Conservation (phyloP, 176 grass and related monocot genomes). For the Coix lacrymajobi region DNA sequence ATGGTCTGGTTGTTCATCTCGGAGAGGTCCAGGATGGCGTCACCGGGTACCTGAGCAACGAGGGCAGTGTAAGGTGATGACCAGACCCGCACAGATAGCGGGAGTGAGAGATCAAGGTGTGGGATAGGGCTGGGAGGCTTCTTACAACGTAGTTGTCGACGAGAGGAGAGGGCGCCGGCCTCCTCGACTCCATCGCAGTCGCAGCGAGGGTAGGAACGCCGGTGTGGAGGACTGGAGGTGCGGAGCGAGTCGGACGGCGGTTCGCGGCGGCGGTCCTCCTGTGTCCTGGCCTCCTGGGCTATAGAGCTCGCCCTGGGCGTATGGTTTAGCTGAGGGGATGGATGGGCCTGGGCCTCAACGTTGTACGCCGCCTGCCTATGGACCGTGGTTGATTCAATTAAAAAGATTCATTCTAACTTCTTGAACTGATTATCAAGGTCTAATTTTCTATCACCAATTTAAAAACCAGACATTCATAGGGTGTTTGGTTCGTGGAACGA, state of each 20-base stretch:
- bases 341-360: background rate
- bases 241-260: background rate
- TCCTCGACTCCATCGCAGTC: slow-evolving; percentile 38
- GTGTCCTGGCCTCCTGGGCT: background rate
- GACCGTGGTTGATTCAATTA: too few species aligned
- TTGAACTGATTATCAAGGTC: too few species aligned
- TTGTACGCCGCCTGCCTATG: background rate
- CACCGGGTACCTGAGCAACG: slow-evolving; percentile 61
- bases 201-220: background rate
- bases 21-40: slow-evolving; percentile 72
- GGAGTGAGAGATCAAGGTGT: background rate
- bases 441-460: background rate
- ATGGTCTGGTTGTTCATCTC: slow-evolving; percentile 79
- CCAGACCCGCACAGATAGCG: background rate
- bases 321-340: background rate
- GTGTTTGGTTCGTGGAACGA: too few species aligned
- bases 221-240: background rate
- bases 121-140: background rate
- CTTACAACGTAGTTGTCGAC: slow-evolving; percentile 37
- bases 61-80: background rate
- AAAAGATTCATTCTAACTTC: too few species aligned
- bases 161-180: slow-evolving; percentile 19
- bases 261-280: background rate
- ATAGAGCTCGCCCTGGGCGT: background rate
- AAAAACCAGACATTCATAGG: background rate